These are phyloP conservation scores for Sclerospora graminicola DNA, from an alignment of 352 stramenopile species.

Conservation along the genomic window DNA sequence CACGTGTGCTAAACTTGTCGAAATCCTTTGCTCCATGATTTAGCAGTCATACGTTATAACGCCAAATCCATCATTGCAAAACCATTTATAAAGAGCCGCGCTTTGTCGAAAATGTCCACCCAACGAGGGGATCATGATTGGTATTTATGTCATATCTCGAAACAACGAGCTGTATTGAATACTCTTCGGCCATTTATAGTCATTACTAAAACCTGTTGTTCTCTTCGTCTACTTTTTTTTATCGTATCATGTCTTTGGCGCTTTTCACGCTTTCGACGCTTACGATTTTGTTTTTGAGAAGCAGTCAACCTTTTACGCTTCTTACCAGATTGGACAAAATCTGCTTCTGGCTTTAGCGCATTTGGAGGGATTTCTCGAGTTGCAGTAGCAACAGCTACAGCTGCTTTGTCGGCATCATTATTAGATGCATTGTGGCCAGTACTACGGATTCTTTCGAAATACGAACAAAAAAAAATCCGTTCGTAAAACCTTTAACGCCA, in stretches of 20 bases:
- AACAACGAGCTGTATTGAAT: no score
- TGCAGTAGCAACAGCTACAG: background rate
- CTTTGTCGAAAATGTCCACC: no score
- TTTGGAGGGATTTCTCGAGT: background rate
- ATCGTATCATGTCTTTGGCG: constrained; percentile 27
- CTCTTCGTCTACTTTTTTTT: no score
- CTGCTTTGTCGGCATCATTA: background rate
- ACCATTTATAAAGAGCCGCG: no score
- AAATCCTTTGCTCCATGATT: no score
- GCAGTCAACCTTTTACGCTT: constrained; percentile 62
- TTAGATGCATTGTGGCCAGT: background rate
- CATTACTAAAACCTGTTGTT: no score
- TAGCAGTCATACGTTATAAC: no score
- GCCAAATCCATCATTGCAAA: no score
- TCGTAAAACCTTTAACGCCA: constrained; percentile 88
- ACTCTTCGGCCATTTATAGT: no score
- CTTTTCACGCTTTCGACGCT: constrained; percentile 66
- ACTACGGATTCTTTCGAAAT: constrained; percentile 77
- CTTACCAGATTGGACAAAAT: constrained; percentile 5
- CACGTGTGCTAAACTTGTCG: no score
- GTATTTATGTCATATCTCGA: no score
- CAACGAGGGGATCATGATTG: no score
- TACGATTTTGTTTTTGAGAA: constrained; percentile 59
- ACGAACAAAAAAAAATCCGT: constrained; percentile 96
- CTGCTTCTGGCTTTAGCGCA: background rate